These are phyloP conservation scores for Herpotrichia juniperi DNA, from an alignment of 2,329 filamentous ascomycete species.

Conservation along the genomic window DNA sequence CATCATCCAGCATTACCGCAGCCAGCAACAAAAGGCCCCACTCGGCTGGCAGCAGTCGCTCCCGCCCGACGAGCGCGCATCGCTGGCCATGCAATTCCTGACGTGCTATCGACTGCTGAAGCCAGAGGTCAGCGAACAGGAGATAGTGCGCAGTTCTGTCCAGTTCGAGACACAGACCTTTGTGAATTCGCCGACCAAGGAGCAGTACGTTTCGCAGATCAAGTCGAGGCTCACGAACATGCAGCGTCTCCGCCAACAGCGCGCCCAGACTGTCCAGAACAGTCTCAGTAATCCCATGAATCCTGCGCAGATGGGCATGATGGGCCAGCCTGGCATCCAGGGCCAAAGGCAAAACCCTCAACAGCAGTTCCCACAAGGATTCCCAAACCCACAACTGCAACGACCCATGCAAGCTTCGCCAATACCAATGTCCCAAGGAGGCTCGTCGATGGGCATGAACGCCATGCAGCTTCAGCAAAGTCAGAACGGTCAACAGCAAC, in stretches of 20 bases:
- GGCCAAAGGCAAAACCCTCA: constrained; percentile 46
- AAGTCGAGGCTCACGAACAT: constrained; percentile 37
- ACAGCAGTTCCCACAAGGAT: constrained; percentile 49
- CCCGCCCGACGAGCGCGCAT: constrained; percentile 37
- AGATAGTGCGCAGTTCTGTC: constrained; percentile 35
- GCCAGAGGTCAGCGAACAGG: constrained; percentile 32
- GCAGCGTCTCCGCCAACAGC: constrained; percentile 34
- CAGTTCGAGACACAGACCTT: constrained; percentile 37
- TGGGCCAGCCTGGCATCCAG: constrained; percentile 43
- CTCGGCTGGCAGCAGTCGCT: constrained; percentile 42
- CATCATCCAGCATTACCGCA: constrained; percentile 35
- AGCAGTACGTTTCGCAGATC: constrained; percentile 36
- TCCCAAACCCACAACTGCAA: constrained; percentile 56
- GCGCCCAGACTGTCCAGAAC: constrained; percentile 20
- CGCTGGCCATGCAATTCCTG: constrained; percentile 39
- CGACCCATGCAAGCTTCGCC: constrained; percentile 58
- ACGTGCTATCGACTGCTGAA: constrained; percentile 41
- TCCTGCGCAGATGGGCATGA: constrained; percentile 42
- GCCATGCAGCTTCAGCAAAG: constrained; percentile 30
- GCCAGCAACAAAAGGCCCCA: constrained; percentile 31
- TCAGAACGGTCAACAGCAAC: constrained; percentile 39
- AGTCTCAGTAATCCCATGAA: constrained; percentile 39
- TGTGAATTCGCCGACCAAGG: constrained; percentile 30
- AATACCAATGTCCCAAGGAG: constrained; percentile 47
- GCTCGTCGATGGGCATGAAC: constrained; percentile 41